Base-by-base conservation (phyloP, 2,329 filamentous ascomycete genomes). In the Clonostachys chloroleuca region DNA sequence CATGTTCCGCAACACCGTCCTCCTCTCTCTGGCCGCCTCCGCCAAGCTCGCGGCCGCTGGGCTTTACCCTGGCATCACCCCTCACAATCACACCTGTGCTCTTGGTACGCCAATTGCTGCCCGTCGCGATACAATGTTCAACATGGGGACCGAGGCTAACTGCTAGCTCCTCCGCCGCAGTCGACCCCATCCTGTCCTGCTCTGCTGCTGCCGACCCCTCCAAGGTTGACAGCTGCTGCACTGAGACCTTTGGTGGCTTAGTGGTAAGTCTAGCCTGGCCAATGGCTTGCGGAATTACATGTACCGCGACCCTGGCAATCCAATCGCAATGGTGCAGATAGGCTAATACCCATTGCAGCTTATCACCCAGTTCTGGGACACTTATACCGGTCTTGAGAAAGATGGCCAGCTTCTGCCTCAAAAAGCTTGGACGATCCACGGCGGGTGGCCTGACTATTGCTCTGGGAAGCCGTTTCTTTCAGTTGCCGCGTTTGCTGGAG, bases 301-400 rank as follows among this genome's bases (percentile, higher is more conserved):
- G 16, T 30, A 7, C 42, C 14, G 16, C 6, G 9, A 7, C 13
- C 33, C 34, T 14, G 12, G 34, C 30, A 44, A 44, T 16, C 14
- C 3, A 44, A 44, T 16, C 18, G 10, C 30, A 35, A 6, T 36
- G 13, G 42, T 30, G 4, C 34, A 44, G 13, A 40, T 17, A 41
- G 40, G 24, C 44, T 43, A 17, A 33, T 5, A 42, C 18, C 14
- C 9, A 10, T 16, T 3, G 39, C 35, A 71, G 54, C 67, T 86
- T 4, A 68, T 68, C 47, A 86, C 83, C 0, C 82, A 86, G 52
- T 83, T 81, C 61, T 87, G 83, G 83, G 68, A 74, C 54, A 81
- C 78, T 0, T 81, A 82, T 58, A 86, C 83, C 0, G 82, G 81
- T 4, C 68, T 73, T 34, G 82, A 86, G 58, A 58, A 62, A 12